Conservation (phyloP, 768 basidiomycete species). For the Hygrophorus russula region DNA sequence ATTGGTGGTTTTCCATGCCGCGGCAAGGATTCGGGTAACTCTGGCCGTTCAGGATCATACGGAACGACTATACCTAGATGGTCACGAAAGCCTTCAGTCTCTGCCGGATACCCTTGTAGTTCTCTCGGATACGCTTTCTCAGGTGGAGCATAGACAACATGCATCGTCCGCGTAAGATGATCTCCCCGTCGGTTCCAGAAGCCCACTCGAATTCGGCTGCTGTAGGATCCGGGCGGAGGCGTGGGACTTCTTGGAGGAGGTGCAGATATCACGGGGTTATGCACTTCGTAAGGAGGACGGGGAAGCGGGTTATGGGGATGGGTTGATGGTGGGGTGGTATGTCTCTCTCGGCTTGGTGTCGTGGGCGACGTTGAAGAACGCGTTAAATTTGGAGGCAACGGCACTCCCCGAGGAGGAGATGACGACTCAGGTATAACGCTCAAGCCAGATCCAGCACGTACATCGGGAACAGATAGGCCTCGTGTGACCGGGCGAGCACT, state of each 20-base stretch:
- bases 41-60: constrained; percentile 35
- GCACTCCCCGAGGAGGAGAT: not conserved
- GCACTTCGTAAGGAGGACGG: constrained; percentile 13
- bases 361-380: too few species aligned
- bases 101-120: constrained; percentile 45
- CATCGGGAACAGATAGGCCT: constrained; percentile 22
- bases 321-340: constrained; percentile 12
- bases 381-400: too few species aligned
- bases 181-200: constrained; percentile 74
- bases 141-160: constrained; percentile 56
- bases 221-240: constrained; percentile 17
- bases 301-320: constrained; percentile 15
- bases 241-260: constrained; percentile 7
- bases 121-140: constrained; percentile 48
- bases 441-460: constrained; percentile 19
- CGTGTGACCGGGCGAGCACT: constrained; percentile 15
- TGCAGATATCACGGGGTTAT: constrained; percentile 8
- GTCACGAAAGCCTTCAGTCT: constrained; percentile 44
- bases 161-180: constrained; percentile 43
- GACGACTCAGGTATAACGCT: constrained; percentile 27
- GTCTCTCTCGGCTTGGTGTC: not conserved
- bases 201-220: constrained; percentile 36
- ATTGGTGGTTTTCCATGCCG: constrained; percentile 38
- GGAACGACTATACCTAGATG: constrained; percentile 26
- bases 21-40: constrained; percentile 55